A percentile compares a stretch with the other conserved stretches of the same genome.
Conservation (phyloP, 2,329 filamentous ascomycete genomes). For the Hymenoscyphus occultus region DNA sequence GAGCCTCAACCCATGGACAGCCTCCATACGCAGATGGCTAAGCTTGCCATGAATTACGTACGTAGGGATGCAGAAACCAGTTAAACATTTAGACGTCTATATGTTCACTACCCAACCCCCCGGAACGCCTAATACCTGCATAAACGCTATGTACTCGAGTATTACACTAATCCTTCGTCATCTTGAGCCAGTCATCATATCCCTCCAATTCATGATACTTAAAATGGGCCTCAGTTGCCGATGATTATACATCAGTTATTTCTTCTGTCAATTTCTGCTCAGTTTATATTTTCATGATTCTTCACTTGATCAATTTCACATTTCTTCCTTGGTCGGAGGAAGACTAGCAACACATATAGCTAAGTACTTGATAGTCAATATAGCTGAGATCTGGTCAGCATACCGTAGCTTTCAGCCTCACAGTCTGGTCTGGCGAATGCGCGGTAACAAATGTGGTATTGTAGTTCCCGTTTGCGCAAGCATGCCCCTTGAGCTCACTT, state of each 20-base stretch:
- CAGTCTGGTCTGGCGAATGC: background rate
- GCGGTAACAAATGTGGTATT: background rate
- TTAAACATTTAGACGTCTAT: background rate
- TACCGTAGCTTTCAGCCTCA: background rate
- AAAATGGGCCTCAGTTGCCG: background rate
- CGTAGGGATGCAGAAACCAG: slow-evolving; percentile 6
- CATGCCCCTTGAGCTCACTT: background rate
- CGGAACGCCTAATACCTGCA: slow-evolving; percentile 1
- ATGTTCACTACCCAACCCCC: background rate
- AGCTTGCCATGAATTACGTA: background rate
- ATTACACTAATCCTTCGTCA: background rate
- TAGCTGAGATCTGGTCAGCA: background rate
- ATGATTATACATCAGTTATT: background rate
- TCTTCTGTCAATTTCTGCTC: background rate
- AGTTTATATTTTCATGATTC: background rate
- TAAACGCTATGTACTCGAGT: slow-evolving; percentile 1
- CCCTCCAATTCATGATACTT: background rate
- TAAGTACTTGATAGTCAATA: background rate
- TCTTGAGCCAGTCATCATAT: slow-evolving; percentile 1
- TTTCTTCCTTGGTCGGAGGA: background rate
- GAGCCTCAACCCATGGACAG: background rate
- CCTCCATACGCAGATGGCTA: slow-evolving; percentile 1
- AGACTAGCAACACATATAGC: background rate
- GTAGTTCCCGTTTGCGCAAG: background rate
- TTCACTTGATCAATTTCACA: background rate